Conservation (phyloP, 225 moss, liverwort and hornwort species). For the Straminergon stramineum region DNA sequence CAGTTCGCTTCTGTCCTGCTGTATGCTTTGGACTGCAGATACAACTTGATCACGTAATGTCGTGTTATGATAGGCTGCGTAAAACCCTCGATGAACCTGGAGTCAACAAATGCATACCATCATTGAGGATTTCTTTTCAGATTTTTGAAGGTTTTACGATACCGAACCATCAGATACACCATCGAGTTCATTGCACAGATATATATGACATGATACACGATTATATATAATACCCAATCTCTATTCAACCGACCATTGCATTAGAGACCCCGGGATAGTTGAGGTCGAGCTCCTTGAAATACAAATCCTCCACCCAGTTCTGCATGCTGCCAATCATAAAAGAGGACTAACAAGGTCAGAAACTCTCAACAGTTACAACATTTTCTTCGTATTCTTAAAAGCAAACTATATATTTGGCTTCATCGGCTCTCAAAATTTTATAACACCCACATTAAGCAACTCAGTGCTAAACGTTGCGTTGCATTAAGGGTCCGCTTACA, state of each 20-base stretch:
- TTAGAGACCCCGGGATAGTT: slow-evolving; percentile 82
- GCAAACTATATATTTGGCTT: neutral
- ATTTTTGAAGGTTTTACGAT: neutral
- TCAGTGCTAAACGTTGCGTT: neutral
- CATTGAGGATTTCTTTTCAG: neutral
- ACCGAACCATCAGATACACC: neutral
- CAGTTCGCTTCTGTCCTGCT: slow-evolving; percentile 44
- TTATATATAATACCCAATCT: neutral
- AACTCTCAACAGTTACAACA: neutral
- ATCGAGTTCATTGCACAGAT: neutral
- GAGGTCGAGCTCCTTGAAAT: slow-evolving; percentile 90
- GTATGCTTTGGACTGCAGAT: slow-evolving; percentile 31
- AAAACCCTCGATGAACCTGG: slow-evolving; percentile 94
- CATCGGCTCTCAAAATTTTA: neutral
- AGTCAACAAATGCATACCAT: neutral
- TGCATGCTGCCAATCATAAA: slow-evolving; percentile 48
- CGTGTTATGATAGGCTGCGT: slow-evolving; percentile 90
- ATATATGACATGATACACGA: neutral
- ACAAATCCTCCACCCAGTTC: slow-evolving; percentile 97
- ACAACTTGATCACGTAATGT: slow-evolving; percentile 59
- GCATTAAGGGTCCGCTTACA: neutral
- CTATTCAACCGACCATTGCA: slow-evolving; percentile 54
- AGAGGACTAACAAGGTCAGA: neutral
- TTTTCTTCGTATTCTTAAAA: neutral
- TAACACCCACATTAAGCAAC: neutral